Evolutionary conservation across 208 protist species (phyloP).

Genomic region (Histomonas meleagridis): DNA sequence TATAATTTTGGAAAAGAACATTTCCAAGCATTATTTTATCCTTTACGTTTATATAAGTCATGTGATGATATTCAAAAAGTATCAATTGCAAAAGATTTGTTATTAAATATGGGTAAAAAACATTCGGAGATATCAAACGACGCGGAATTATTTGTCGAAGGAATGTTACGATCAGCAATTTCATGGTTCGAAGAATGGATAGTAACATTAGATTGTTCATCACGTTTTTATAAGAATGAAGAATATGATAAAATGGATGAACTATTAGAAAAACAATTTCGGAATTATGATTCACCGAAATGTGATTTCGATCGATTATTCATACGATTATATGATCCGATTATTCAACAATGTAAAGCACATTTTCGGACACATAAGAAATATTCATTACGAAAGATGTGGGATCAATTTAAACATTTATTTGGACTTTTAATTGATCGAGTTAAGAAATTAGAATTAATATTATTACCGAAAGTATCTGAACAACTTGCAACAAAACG

Average conservation of each 20-base stretch:
- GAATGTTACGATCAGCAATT: not conserved
- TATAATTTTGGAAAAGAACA: not conserved
- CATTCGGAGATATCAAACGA: not conserved
- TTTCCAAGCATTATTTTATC: not conserved
- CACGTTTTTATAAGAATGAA: not conserved
- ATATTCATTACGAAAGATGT: not conserved
- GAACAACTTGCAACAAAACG: not conserved
- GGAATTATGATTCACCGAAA: not conserved
- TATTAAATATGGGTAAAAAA: not conserved
- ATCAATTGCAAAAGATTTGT: not conserved
- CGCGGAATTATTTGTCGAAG: not conserved
- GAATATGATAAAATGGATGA: not conserved
- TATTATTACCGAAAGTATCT: conserved; percentile 4
- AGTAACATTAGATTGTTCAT: not conserved
- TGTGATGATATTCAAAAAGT: not conserved
- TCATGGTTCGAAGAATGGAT: conserved; percentile 35
- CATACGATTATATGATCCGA: not conserved
- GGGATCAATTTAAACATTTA: not conserved
- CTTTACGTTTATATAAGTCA: not conserved
- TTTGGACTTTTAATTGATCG: not conserved
- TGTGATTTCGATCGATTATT: not conserved
- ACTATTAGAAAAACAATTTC: not conserved
- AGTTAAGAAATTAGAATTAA: not conserved
- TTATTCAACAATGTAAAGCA: not conserved
- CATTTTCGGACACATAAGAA: not conserved